These are phyloP conservation scores for Venturia oleaginea DNA, from an alignment of 2,329 filamentous ascomycete genomes.

Conservation along the genomic window DNA sequence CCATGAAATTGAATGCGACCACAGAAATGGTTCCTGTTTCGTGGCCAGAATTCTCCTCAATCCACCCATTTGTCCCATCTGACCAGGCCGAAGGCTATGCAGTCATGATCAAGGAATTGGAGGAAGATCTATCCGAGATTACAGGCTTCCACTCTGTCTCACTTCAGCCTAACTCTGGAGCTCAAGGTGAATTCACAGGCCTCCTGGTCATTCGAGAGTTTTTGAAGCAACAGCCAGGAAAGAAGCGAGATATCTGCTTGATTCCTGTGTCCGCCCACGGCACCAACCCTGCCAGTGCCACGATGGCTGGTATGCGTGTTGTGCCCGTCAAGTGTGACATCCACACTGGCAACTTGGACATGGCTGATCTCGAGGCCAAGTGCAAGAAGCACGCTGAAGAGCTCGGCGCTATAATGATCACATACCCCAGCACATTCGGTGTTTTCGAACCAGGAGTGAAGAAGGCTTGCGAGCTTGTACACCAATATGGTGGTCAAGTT, in stretches of 20 bases:
- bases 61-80: constrained; percentile 70
- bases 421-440: constrained; percentile 90
- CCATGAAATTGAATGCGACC: constrained; percentile 95
- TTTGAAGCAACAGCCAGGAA: constrained; percentile 49
- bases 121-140: constrained; percentile 66
- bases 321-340: constrained; percentile 85
- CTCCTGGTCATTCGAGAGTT: constrained; percentile 81
- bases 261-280: constrained; percentile 94
- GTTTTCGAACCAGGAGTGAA: constrained; percentile 89
- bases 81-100: constrained; percentile 59
- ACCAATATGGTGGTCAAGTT: constrained; percentile 81
- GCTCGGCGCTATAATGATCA: constrained; percentile 91
- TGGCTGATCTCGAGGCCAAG: constrained; percentile 77
- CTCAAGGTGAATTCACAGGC: constrained; percentile 90
- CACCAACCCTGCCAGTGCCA: constrained; percentile 89
- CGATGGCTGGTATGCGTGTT: constrained; percentile 93
- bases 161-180: constrained; percentile 89
- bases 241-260: constrained; percentile 80
- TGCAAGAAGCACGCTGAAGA: constrained; percentile 80
- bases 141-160: constrained; percentile 87
- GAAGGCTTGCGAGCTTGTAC: constrained; percentile 75
- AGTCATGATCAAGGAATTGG: constrained; percentile 62
- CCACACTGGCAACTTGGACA: constrained; percentile 79
- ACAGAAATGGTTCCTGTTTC: constrained; percentile 87
- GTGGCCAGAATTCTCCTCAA: constrained; percentile 62